Conservation (phyloP, 2,329 filamentous ascomycete species). For the Chalaropsis thielavioides region DNA sequence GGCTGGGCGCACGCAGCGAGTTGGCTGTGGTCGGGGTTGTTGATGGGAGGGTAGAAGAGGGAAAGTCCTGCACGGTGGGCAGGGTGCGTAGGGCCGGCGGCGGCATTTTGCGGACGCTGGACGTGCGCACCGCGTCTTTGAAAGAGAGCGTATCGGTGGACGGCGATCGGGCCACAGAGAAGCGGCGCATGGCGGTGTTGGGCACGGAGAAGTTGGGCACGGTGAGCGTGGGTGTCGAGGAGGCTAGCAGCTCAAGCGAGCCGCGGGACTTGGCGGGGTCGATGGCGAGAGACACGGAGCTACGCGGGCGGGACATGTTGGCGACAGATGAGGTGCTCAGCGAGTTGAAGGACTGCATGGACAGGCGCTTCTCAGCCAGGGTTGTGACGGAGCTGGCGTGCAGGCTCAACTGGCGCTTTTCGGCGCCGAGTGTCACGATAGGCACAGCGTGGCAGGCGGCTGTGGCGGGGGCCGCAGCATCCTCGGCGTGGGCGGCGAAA, state of each 20-base stretch:
- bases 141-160: slow-evolving; percentile 12
- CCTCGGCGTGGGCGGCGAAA: slow-evolving; percentile 28
- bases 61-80: slow-evolving; percentile 12
- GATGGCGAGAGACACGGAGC: slow-evolving; percentile 31
- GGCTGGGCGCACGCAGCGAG: background rate
- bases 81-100: slow-evolving; percentile 8
- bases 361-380: slow-evolving; percentile 37
- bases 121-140: slow-evolving; percentile 9
- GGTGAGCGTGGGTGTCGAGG: background rate
- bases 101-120: slow-evolving; percentile 8
- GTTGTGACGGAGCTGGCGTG: slow-evolving; percentile 29
- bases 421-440: no score
- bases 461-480: slow-evolving; percentile 25
- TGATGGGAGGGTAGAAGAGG: background rate
- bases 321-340: slow-evolving; percentile 15
- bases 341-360: slow-evolving; percentile 32
- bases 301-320: slow-evolving; percentile 31
- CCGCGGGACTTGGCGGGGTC: background rate
- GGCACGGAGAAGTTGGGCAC: slow-evolving; percentile 17
- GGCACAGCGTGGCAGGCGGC: no score
- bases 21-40: background rate
- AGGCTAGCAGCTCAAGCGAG: slow-evolving; percentile 1
- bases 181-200: slow-evolving; percentile 9
- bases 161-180: slow-evolving; percentile 13
- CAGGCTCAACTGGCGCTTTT: no score